A percentile compares a stretch with the other conserved stretches of the same genome.
phyloP scores from a whole-genome alignment of 2,329 filamentous ascomycete species.

The Thermothelomyces thermophilus region DNA sequence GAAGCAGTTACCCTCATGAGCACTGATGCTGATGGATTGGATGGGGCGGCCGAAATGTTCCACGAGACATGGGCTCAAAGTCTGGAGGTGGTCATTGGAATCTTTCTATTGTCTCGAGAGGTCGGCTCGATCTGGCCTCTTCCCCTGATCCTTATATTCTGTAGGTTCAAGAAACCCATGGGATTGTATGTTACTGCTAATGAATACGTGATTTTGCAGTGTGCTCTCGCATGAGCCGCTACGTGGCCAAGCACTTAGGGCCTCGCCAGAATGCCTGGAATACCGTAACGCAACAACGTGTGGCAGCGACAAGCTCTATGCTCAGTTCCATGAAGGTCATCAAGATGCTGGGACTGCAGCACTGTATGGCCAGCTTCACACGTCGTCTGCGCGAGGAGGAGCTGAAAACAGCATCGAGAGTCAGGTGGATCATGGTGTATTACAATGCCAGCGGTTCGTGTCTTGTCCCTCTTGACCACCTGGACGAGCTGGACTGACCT shows the following conservation, averaged over 20 bases:
- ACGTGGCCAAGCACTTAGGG: conserved; percentile 34
- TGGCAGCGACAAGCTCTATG: conserved; percentile 31
- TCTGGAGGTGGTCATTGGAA: conserved; percentile 37
- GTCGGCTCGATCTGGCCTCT: conserved; percentile 39
- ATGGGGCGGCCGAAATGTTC: conserved; percentile 33
- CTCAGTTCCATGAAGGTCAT: conserved; percentile 34
- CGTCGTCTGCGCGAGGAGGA: conserved; percentile 29
- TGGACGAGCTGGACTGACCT: too few relatives aligned
- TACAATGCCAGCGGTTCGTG: conserved; percentile 37
- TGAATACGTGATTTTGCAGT: conserved; percentile 25
- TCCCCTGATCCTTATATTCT: conserved; percentile 35
- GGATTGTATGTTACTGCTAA: neutral
- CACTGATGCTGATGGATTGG: too few relatives aligned
- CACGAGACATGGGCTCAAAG: conserved; percentile 39
- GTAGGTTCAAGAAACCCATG: too few relatives aligned
- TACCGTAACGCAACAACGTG: conserved; percentile 34
- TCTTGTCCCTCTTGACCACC: neutral
- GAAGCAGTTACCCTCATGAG: too few relatives aligned
- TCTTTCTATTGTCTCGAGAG: conserved; percentile 32
- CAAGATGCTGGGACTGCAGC: conserved; percentile 36
- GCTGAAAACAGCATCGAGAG: conserved; percentile 27
- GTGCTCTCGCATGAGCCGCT: conserved; percentile 37
- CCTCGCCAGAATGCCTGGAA: conserved; percentile 35
- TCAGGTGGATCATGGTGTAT: conserved; percentile 36
- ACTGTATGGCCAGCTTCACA: conserved; percentile 21